These are phyloP conservation scores for Starmerella scarabaei DNA, from an alignment of 805 yeast genomes.

Conservation along the genomic window DNA sequence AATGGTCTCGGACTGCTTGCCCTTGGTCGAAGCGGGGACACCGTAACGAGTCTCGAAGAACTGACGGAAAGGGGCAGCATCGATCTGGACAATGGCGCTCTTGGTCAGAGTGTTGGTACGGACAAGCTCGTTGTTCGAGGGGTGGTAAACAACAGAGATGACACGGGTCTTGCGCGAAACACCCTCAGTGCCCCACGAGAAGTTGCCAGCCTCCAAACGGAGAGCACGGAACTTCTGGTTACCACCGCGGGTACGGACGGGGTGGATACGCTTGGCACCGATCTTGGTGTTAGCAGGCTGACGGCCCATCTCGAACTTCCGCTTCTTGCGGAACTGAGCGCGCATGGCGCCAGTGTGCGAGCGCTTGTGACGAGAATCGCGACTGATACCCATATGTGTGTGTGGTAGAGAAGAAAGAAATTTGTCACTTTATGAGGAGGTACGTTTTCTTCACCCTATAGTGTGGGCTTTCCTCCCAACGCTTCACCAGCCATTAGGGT, in stretches of 20 bases:
- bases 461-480: slow-evolving; percentile 3
- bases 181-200: slow-evolving; percentile 99
- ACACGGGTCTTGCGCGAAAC: slow-evolving; percentile 97
- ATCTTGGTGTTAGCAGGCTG: slow-evolving; percentile 99
- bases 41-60: slow-evolving; percentile 99
- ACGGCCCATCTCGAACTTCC: slow-evolving; percentile 99
- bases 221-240: slow-evolving; percentile 99
- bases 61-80: slow-evolving; percentile 99
- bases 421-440: slow-evolving; percentile 3
- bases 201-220: slow-evolving; percentile 84
- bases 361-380: slow-evolving; percentile 99
- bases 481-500: no score
- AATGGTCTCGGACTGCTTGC: slow-evolving; percentile 68
- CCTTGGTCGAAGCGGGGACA: slow-evolving; percentile 38
- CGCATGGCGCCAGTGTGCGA: slow-evolving; percentile 99
- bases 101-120: slow-evolving; percentile 99
- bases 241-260: slow-evolving; percentile 99
- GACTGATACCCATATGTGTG: slow-evolving; percentile 93
- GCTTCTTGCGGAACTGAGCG: slow-evolving; percentile 99
- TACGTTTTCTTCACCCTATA: slow-evolving; percentile 12
- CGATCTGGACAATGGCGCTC: slow-evolving; percentile 97
- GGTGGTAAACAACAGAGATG: slow-evolving; percentile 95
- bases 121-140: slow-evolving; percentile 98
- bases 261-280: slow-evolving; percentile 96
- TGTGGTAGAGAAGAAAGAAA: slow-evolving; percentile 8